Base-by-base conservation (phyloP, 495 filamentous ascomycete species). In the Cercophora newfieldiana region DNA sequence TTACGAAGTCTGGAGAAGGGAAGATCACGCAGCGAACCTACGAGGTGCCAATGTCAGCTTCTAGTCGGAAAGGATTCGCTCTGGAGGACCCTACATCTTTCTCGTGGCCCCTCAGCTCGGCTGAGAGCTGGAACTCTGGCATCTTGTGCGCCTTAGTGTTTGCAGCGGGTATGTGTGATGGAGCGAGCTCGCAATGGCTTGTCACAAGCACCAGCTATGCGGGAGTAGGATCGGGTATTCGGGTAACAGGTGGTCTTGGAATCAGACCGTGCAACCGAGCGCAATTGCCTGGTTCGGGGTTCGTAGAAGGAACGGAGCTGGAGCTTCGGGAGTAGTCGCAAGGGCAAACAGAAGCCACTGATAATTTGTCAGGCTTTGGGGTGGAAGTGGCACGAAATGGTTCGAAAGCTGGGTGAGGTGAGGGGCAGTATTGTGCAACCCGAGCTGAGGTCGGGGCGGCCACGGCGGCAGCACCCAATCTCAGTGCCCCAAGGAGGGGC, bases 1-100 rank as follows among this genome's bases (percentile, higher is more conserved):
- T 75, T 30, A 97, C 79, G 56, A 87, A 78, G 67, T 90, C 87
- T 63, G 90, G 80, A 54, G 82, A 80, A 18, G 94, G 92, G 73
- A 95, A 98, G 74, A 80, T 81, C 68, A 99, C 91, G 67, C 86
- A 88, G 67, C 95, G 92, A 73, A 99, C 95, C 95, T 99, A 70
- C 2, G 59, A 59, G n/a, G 59, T 54, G 19, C 3, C 26, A 21
- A 18, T 12, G 54, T 75, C 54, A 74, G 71, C 63, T 63, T 62
- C 18, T 49, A 1, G 25, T 59, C 44, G 44, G 33, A 22, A 64
- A 61, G 65, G 73, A n/a, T n/a, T 59, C 56, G 67, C 50, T 65
- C 68, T 65, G 67, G 64, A 56, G 62, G 58, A 65, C 74, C 88
- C 83, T 84, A 94, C 92, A 87, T 96, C 92, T 75, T 90, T 88